Base-by-base conservation (phyloP, 495 filamentous ascomycete genomes). In the Pseudevernia furfuracea region DNA sequence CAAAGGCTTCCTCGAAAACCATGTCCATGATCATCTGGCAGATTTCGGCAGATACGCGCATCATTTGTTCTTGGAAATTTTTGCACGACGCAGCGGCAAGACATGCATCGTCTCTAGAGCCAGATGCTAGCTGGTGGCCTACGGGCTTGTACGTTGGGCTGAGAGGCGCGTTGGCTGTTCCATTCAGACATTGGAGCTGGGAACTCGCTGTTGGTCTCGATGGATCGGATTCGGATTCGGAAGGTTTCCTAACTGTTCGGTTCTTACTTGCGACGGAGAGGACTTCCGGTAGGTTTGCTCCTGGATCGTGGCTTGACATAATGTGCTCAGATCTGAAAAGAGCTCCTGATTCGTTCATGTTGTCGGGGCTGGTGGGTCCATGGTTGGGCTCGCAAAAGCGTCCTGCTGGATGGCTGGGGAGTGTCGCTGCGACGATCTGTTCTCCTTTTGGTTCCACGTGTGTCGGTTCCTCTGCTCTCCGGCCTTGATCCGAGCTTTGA, bases 11-110 rank as follows among this genome's bases (percentile, higher is more conserved):
- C 23, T 64, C 44, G 34, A 59, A 59, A 30, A 64, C 38, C n/a
- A 59, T 59, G 21, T 60, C 23, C 62, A 64, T 64, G 23, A 64
- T 64, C n/a, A 59, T 64, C 17, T 44, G 25, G 56, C 62, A 59
- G n/a, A 64, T 49, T 23, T 64, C 62, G 17, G 56, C n/a, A 2
- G 62, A 57, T 44, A 63, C 7, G 32, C 38, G 28, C 28, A 23
- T 30, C 41, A 39, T 57, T 21, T 37, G 61, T 14, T 63, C 28
- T 38, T 63, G 52, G 3, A 63, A 57, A 1, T 25, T 30, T 21
- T 34, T 17, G 30, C 30, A 36, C 15, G 30, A 28, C 2, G 28
- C 12, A 34, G 52, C 52, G 36, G 52, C 30, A 3, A 19, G 52
- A 3, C 8, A 34, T 17, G 30, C 15, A 21, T n/a, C 30, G 5